Base-by-base conservation (phyloP, 257 asterid genomes). In the Scutellaria galericulata region DNA sequence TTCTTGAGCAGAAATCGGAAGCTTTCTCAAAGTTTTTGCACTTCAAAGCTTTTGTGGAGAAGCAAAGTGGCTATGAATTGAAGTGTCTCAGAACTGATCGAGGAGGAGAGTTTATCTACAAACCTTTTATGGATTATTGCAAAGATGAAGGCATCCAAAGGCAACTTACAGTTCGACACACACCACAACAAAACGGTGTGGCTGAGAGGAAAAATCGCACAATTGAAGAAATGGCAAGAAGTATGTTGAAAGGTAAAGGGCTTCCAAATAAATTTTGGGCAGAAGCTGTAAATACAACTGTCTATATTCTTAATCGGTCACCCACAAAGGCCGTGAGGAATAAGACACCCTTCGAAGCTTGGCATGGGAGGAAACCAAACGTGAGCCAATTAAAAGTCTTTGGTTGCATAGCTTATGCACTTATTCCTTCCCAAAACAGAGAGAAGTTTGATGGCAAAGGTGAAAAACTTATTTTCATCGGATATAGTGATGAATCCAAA, bases 131-230 rank as follows among this genome's bases (percentile, higher is more conserved):
- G 59, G 7, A 64, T 1, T 63, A 47, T 54, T 78, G 78, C 44
- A 60, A 65, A 9, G 39, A 63, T 2, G 27, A 44, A 11, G 81
- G 40, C 1, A 70, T 77, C 14, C 4, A 53, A 7, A 56, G 66
- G 2, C 61, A 57, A 18, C 62, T 77, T 10, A 70, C 52, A 7
- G 56, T 65, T 2, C 37, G 56, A 1, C 20, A 66, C 12, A 57
- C 62, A 12, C 74, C 74, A 35, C 74, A 75, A 67, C 64, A 63
- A 73, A 72, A 72, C 9, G 27, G 64, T 47, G 71, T 72, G 0
- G 63, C 42, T 0, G 42, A 65, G 15, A 55, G 67, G 7, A 61
- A 42, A 20, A 63, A 63, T 63, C 18, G 40, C 2, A 42, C 54
- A 3, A 63, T 63, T 4, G 55, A 42, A 48, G 54, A 58, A 48